Evolutionary conservation across 164 flowering plant genomes (phyloP).

Genomic region (Piper betle): DNA sequence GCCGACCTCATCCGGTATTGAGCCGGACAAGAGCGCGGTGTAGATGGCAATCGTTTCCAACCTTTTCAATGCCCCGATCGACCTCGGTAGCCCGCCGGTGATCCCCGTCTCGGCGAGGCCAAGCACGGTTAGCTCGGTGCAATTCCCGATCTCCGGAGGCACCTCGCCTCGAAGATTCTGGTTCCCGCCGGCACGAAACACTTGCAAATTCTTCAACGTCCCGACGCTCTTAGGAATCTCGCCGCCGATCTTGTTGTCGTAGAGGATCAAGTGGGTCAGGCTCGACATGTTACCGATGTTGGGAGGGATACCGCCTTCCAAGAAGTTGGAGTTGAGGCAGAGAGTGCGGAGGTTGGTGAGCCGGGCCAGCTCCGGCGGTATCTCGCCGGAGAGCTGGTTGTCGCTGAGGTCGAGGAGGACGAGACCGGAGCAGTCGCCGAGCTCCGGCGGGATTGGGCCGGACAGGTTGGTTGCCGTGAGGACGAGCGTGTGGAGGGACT

Average conservation of each 20-base stretch:
- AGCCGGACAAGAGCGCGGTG: slow-evolving; percentile 58
- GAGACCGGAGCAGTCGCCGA: slow-evolving; percentile 50
- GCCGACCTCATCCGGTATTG: slow-evolving; percentile 82
- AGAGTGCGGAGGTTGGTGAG: slow-evolving; percentile 42
- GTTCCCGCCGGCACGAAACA: slow-evolving; percentile 81
- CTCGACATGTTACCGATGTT: slow-evolving; percentile 59
- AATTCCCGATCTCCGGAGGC: slow-evolving; percentile 77
- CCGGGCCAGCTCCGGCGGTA: slow-evolving; percentile 57
- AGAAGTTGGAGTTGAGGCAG: slow-evolving; percentile 47
- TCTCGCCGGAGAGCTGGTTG: slow-evolving; percentile 60
- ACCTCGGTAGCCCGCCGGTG: slow-evolving; percentile 60
- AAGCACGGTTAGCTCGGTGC: slow-evolving; percentile 47
- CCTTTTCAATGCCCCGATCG: slow-evolving; percentile 60
- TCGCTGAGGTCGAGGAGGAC: slow-evolving; percentile 43
- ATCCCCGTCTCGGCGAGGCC: slow-evolving; percentile 90
- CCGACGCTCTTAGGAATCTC: slow-evolving; percentile 71
- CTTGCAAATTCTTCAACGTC: slow-evolving; percentile 32
- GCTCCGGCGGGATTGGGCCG: slow-evolving; percentile 55
- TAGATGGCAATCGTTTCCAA: slow-evolving; percentile 76
- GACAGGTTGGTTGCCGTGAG: slow-evolving; percentile 62
- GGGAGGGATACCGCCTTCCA: slow-evolving; percentile 54
- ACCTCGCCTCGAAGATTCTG: slow-evolving; percentile 70
- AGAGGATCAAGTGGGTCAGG: slow-evolving; percentile 40
- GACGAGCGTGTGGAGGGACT: slow-evolving; percentile 38
- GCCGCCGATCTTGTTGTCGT: slow-evolving; percentile 63